These are phyloP conservation scores for Leishmania arabica DNA, from an alignment of 208 protist species.

Conservation along the genomic window DNA sequence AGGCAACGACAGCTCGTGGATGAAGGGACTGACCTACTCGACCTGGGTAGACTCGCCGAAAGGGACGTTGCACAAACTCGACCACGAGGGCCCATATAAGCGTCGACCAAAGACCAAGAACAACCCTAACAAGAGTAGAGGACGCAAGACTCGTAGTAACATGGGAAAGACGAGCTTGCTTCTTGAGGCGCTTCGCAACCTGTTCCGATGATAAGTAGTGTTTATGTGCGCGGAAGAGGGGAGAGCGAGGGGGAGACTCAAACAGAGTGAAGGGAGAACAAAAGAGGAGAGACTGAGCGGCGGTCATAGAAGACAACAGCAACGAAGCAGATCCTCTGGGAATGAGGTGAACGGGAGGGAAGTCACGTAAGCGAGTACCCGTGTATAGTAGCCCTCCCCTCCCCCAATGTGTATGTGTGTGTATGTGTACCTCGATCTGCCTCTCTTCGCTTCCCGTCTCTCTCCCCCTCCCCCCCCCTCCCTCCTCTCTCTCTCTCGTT, in stretches of 20 bases:
- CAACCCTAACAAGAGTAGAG: neutral
- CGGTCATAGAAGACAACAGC: neutral
- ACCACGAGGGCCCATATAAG: slow-evolving; percentile 30
- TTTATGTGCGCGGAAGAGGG: neutral
- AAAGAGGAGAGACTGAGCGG: neutral
- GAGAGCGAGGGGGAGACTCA: neutral
- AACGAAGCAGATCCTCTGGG: neutral
- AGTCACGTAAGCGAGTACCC: neutral
- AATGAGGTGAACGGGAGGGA: neutral
- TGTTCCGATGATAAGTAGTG: slow-evolving; percentile 14
- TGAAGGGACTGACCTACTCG: slow-evolving; percentile 37
- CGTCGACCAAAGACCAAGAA: slow-evolving; percentile 16
- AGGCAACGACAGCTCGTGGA: slow-evolving; percentile 45
- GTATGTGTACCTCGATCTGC: neutral
- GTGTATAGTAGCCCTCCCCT: neutral
- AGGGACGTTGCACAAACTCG: slow-evolving; percentile 15
- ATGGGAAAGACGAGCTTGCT: slow-evolving; percentile 22
- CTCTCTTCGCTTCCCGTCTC: no score
- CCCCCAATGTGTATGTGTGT: neutral
- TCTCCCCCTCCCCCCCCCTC: no score
- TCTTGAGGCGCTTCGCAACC: slow-evolving; percentile 26
- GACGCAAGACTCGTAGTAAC: neutral
- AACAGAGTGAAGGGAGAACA: neutral
- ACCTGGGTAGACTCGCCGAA: slow-evolving; percentile 49
- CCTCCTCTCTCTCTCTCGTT: neutral